Evolutionary conservation across 1,284 basidiomycete genomes (phyloP).

Genomic region (Pterulicium gracile): DNA sequence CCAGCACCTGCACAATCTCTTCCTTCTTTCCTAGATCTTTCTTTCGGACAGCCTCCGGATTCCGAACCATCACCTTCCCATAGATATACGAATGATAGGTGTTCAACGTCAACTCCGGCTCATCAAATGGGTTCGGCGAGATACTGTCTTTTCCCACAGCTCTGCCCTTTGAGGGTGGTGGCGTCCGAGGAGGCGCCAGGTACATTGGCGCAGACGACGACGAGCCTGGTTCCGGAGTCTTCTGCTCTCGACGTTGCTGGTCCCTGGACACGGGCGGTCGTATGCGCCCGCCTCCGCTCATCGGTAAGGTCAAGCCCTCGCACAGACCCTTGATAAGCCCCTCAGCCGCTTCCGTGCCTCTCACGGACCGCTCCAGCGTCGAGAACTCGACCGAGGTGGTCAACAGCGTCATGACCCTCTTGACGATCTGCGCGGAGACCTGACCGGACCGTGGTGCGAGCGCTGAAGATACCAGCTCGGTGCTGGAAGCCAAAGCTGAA

Average conservation of each 20-base stretch:
- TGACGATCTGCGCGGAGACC: constrained; percentile 52
- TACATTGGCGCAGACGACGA: constrained; percentile 10
- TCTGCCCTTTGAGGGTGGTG: constrained; percentile 27
- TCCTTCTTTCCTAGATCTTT: constrained; percentile 12
- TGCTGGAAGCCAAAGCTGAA: constrained; percentile 3
- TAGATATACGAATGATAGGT: constrained; percentile 49
- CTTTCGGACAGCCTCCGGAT: constrained; percentile 18
- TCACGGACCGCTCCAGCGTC: constrained; percentile 46
- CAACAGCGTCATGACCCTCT: constrained; percentile 58
- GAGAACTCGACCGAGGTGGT: constrained; percentile 73
- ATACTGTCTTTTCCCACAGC: constrained; percentile 27
- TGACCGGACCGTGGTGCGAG: constrained; percentile 45
- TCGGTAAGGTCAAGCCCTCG: constrained; percentile 35
- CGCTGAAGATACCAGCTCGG: constrained; percentile 13
- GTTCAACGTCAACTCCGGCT: constrained; percentile 47
- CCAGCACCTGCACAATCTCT: constrained; percentile 40
- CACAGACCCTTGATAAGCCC: constrained; percentile 58
- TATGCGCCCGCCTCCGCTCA: constrained; percentile 10
- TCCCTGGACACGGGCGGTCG: constrained; percentile 8
- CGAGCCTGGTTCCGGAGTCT: constrained; percentile 25
- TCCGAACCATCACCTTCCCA: constrained; percentile 39
- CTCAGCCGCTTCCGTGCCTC: constrained; percentile 63
- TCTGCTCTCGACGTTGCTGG: constrained; percentile 17
- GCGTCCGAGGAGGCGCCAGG: constrained; percentile 34
- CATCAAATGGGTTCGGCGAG: constrained; percentile 56